phyloP scores from a whole-genome alignment of 1,284 basidiomycete genomes.

The Ustilago cynodontis region DNA sequence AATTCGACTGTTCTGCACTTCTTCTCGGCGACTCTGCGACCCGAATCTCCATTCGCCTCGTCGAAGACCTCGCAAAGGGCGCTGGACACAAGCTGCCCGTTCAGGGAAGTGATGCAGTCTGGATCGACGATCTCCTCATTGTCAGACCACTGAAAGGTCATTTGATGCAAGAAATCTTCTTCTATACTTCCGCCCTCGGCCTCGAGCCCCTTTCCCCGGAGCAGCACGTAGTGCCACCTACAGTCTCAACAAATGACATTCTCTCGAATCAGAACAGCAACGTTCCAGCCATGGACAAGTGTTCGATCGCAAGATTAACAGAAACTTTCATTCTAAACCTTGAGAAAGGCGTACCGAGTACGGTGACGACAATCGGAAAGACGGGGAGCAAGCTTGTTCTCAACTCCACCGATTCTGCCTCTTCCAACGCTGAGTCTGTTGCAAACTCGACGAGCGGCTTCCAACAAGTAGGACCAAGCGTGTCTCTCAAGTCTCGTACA shows the following conservation, averaged over 20 bases:
- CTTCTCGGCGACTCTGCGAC: slow-evolving; percentile 57
- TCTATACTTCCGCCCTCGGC: slow-evolving; percentile 38
- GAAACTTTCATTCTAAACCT: slow-evolving; percentile 62
- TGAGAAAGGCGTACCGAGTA: slow-evolving; percentile 63
- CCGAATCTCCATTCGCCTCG: slow-evolving; percentile 54
- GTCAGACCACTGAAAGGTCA: slow-evolving; percentile 53
- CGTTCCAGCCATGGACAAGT: slow-evolving; percentile 51
- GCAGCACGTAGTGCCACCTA: slow-evolving; percentile 29
- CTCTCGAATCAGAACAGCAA: slow-evolving; percentile 3
- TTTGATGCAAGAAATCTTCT: slow-evolving; percentile 51
- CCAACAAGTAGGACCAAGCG: slow-evolving; percentile 41
- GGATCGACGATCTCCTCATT: slow-evolving; percentile 58
- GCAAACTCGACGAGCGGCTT: slow-evolving; percentile 24
- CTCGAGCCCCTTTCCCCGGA: slow-evolving; percentile 28
- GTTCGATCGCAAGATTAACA: slow-evolving; percentile 57
- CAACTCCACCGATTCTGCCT: slow-evolving; percentile 1
- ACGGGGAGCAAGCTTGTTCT: slow-evolving; percentile 66
- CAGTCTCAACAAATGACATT: slow-evolving; percentile 15
- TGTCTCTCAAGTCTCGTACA: slow-evolving; percentile 15
- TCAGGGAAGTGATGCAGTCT: slow-evolving; percentile 49
- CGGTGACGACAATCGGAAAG: slow-evolving; percentile 61
- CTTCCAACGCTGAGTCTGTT: not conserved
- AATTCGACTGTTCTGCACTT: slow-evolving; percentile 50
- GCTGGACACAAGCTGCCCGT: slow-evolving; percentile 64
- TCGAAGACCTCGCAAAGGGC: slow-evolving; percentile 61